Base-by-base conservation (phyloP, 2,329 filamentous ascomycete species). In the Aspergillus sp. region DNA sequence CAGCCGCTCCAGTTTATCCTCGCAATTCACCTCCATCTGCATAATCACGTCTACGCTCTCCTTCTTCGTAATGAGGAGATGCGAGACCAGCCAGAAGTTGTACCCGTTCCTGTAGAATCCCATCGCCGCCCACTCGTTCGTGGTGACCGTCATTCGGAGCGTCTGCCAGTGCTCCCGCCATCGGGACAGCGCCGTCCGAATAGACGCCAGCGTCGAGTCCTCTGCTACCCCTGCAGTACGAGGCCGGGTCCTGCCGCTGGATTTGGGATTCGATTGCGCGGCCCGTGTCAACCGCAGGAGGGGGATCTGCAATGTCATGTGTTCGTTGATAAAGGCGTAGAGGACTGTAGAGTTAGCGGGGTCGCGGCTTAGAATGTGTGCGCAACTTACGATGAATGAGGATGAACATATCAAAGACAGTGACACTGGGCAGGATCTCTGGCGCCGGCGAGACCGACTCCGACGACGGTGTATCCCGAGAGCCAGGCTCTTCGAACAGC, bases 21-120 rank as follows among this genome's bases (percentile, higher is more conserved):
- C 72, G 33, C 73, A 75, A 47, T 71, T 71, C n/a, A 75, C 69
- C 45, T 74, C 73, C 70, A 73, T 74, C 43, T 62, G 63, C 65
- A 74, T 73, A 9, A 74, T 66, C 13, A 75, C 70, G 49, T 75
- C 72, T n/a, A 74, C 65, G 8, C 69, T 70, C 49, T 73, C 68
- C 43, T 73, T 73, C 35, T 72, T 72, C 17, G 69, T 74, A 53
- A 74, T 67, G 13, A 75, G 66, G 3, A 74, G 57, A 44, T 73
- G 69, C 4, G 71, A 70, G 11, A 75, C 70, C 19, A 74, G 66
- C 72, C 72, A 75, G 57, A 73, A 74, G 14, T 73, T 71, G 50
- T 73, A 74, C 0, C 65, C 69, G 40, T 73, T 74, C 43, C 72
- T 71, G 58, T 66, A 74, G 52, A 75, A 74, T 22, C 73, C 73